Percentiles rank a stretch among this genome's conserved stretches.
Evolutionary conservation across 768 basidiomycete species (phyloP).

Genomic region (Boletus vermiculosoides): DNA sequence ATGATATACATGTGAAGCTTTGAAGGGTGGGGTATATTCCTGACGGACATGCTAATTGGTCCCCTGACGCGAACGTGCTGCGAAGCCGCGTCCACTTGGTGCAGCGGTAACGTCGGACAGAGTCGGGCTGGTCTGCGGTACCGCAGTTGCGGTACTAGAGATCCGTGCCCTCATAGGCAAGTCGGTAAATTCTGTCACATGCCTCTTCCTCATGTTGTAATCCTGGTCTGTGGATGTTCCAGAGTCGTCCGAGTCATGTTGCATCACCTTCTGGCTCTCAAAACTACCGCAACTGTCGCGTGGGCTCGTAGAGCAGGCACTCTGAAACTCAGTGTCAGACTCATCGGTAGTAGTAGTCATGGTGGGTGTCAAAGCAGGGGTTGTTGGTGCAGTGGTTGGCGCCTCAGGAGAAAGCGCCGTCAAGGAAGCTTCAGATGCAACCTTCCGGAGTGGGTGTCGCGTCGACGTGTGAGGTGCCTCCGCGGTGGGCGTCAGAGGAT

Average conservation of each 20-base stretch:
- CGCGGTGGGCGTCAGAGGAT: constrained; percentile 29
- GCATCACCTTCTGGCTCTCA: constrained; percentile 26
- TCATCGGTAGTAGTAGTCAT: constrained; percentile 57
- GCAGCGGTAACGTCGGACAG: constrained; percentile 41
- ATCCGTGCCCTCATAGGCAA: constrained; percentile 51
- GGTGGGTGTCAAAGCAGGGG: constrained; percentile 35
- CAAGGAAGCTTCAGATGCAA: constrained; percentile 33
- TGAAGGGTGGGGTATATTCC: constrained; percentile 32
- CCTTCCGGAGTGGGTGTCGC: constrained; percentile 32
- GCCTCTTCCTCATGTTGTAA: constrained; percentile 26
- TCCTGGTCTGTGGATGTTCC: constrained; percentile 31
- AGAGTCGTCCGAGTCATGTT: constrained; percentile 31
- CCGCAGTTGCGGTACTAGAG: constrained; percentile 53
- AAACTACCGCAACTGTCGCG: constrained; percentile 61
- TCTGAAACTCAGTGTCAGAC: constrained; percentile 85
- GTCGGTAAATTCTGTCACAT: constrained; percentile 36
- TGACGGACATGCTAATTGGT: constrained; percentile 19
- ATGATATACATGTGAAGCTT: constrained; percentile 9
- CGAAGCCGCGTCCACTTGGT: constrained; percentile 25
- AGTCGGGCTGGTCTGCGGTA: constrained; percentile 39
- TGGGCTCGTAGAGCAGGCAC: constrained; percentile 77
- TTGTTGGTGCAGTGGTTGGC: constrained; percentile 31
- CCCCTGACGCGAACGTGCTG: constrained; percentile 20
- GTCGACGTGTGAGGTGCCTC: constrained; percentile 22
- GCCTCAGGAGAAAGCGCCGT: constrained; percentile 26